These are phyloP conservation scores for Podila verticillata DNA, from an alignment of 192 early-diverging fungal genomes.

Conservation along the genomic window DNA sequence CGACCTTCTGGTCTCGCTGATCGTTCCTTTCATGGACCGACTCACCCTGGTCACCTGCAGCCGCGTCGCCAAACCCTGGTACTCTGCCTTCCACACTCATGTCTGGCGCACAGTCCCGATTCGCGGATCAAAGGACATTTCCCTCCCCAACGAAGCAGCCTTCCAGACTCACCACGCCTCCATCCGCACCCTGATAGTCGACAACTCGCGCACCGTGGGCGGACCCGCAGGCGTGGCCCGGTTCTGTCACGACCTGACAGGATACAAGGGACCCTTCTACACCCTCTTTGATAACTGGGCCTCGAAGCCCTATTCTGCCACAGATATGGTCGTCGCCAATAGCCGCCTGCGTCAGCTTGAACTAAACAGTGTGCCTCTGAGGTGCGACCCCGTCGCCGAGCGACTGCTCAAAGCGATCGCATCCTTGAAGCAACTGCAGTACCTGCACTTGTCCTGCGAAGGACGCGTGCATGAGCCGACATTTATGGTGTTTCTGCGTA, in stretches of 20 bases:
- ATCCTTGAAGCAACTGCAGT: background rate
- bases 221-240: no score
- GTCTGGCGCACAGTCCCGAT: background rate
- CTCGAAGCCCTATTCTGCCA: no score
- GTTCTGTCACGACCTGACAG: no score
- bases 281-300: no score
- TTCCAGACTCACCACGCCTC: no score
- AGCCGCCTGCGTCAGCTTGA: background rate
- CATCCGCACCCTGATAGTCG: no score
- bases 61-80: background rate
- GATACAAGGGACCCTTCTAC: no score
- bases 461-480: background rate
- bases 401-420: background rate
- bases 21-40: background rate
- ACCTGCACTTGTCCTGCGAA: background rate
- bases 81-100: background rate
- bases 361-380: background rate
- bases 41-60: background rate
- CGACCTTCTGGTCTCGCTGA: background rate
- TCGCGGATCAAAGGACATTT: no score
- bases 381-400: background rate
- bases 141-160: no score
- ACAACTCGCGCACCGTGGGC: no score
- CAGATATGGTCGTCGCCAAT: background rate
- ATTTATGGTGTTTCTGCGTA: background rate